Conservation (phyloP, 306 rosid species). For the Lathyrus sativus region DNA sequence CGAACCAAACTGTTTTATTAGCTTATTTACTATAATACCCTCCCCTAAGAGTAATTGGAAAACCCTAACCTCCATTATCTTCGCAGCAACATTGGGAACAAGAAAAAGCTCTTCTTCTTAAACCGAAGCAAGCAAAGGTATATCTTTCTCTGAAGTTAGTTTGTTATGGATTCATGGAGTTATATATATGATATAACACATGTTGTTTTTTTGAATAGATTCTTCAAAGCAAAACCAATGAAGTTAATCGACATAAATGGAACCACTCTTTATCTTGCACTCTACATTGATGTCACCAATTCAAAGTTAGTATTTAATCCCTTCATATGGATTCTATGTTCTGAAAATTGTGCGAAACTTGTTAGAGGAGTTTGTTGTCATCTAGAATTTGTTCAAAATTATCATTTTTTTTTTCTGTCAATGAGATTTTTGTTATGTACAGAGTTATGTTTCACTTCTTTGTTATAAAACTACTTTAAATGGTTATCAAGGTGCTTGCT, state of each 20-base stretch:
- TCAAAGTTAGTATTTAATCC: slow-evolving; percentile 60
- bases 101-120: too few species aligned
- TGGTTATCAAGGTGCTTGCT: slow-evolving; percentile 11
- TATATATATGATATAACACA: too few species aligned
- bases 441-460: neutral
- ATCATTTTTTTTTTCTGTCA: neutral
- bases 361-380: too few species aligned
- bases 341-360: neutral
- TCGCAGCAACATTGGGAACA: neutral
- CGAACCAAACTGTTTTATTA: too few species aligned
- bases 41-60: neutral
- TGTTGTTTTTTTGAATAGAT: too few species aligned
- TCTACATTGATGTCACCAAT: slow-evolving; percentile 73
- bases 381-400: slow-evolving; percentile 16
- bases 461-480: neutral
- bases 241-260: slow-evolving; percentile 63
- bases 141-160: too few species aligned
- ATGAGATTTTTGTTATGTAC: neutral
- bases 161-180: too few species aligned
- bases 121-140: too few species aligned
- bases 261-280: slow-evolving; percentile 59
- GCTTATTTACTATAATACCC: neutral
- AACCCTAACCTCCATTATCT: neutral
- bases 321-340: neutral
- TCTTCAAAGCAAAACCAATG: slow-evolving; percentile 41